A percentile compares a stretch with the other conserved stretches of the same genome.
These are phyloP conservation scores for Allium fistulosum DNA, from an alignment of 106 monocot species.

Conservation along the genomic window DNA sequence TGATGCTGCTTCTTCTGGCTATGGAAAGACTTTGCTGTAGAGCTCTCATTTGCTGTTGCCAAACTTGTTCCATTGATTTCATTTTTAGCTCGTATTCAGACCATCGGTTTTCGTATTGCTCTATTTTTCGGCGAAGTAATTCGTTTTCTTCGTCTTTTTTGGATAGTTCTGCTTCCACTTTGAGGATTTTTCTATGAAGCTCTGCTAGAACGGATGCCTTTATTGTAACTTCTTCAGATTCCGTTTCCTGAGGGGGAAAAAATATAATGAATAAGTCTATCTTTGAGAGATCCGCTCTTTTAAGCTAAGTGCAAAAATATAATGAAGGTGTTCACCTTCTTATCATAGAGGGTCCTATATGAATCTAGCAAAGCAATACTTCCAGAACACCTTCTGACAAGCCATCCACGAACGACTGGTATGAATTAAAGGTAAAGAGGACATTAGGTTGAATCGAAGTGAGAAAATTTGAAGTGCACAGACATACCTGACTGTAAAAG, in stretches of 20 bases:
- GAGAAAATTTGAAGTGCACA: background rate
- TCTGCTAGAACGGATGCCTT: conserved; percentile 88
- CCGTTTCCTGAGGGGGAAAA: conserved; percentile 17
- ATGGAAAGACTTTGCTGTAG: conserved; percentile 71
- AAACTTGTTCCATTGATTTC: conserved; percentile 96
- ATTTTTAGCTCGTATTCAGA: conserved; percentile 92
- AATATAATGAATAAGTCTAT: background rate
- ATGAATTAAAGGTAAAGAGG: background rate
- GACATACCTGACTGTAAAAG: conserved; percentile 85
- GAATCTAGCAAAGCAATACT: conserved; percentile 34
- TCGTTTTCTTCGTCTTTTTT: conserved; percentile 85
- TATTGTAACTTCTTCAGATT: conserved; percentile 55
- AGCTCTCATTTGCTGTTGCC: conserved; percentile 95
- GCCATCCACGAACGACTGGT: conserved; percentile 73
- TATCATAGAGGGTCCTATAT: conserved; percentile 16
- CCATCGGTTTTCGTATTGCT: conserved; percentile 88
- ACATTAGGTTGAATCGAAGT: background rate
- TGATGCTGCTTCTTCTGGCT: conserved; percentile 67
- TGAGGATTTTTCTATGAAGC: conserved; percentile 72
- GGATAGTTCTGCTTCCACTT: conserved; percentile 64
- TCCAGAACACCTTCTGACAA: conserved; percentile 72
- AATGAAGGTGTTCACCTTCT: conserved; percentile 35
- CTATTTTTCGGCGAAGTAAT: conserved; percentile 73
- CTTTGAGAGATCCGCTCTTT: no score
- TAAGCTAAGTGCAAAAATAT: no score